phyloP scores from a whole-genome alignment of 208 protist species.

The Trypanosomatidae sp. region DNA sequence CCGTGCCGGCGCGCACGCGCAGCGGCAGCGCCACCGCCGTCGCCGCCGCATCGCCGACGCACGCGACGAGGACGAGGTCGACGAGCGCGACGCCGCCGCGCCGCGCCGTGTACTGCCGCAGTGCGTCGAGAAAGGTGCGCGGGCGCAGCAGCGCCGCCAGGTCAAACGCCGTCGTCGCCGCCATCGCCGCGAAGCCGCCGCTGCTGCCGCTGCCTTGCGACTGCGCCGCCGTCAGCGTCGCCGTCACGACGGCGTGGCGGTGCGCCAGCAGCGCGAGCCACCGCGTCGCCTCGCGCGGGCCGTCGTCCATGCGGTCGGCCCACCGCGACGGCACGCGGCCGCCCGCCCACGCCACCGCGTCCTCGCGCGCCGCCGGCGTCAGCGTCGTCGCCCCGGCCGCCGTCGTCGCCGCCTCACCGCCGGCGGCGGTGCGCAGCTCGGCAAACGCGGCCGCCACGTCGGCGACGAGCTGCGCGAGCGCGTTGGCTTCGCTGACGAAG shows the following conservation, averaged over 20 bases:
- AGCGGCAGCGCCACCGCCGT: slow-evolving; percentile 8
- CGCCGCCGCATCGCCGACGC: slow-evolving; percentile 4
- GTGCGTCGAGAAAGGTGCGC: slow-evolving; percentile 91
- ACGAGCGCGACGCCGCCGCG: slow-evolving; percentile 47
- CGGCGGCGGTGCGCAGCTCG: slow-evolving; percentile 53
- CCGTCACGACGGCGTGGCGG: too few species aligned
- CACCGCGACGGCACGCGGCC: slow-evolving; percentile 78
- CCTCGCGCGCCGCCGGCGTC: slow-evolving; percentile 28
- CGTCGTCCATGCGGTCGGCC: slow-evolving; percentile 78
- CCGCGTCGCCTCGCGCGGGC: slow-evolving; percentile 51
- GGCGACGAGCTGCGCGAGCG: slow-evolving; percentile 41
- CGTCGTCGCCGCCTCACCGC: too few species aligned
- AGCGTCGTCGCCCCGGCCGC: too few species aligned
- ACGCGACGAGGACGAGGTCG: slow-evolving; percentile 54
- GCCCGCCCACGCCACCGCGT: slow-evolving; percentile 69
- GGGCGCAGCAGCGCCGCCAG: slow-evolving; percentile 86
- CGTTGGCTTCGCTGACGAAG: slow-evolving; percentile 79
- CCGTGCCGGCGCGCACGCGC: slow-evolving; percentile 30
- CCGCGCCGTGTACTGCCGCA: slow-evolving; percentile 90
- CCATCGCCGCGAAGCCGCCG: too few species aligned
- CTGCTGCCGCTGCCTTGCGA: slow-evolving; percentile 18
- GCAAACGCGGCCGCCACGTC: slow-evolving; percentile 49
- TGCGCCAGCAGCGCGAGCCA: slow-evolving; percentile 73
- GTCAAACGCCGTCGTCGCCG: slow-evolving; percentile 50
- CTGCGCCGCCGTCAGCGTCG: slow-evolving; percentile 5